Percentiles rank a stretch among this genome's conserved stretches.
phyloP scores from a whole-genome alignment of 768 basidiomycete genomes.

The Gymnopilus dilepis region DNA sequence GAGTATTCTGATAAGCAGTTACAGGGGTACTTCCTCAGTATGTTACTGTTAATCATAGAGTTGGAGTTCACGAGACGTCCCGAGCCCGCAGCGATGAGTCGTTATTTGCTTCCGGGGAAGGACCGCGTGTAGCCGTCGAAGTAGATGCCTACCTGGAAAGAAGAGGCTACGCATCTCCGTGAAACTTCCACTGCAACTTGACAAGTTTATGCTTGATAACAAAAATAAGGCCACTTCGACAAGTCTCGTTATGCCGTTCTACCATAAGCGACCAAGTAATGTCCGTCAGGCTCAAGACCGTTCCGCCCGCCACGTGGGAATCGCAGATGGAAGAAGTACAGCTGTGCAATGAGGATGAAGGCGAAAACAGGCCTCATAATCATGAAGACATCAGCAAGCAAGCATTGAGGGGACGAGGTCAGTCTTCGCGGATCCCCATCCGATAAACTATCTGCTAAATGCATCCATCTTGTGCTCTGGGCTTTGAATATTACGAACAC shows the following conservation, averaged over 20 bases:
- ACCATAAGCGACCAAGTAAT: neutral
- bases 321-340: neutral
- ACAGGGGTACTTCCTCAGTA: no score
- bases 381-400: neutral
- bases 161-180: neutral
- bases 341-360: neutral
- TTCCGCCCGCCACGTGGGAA: neutral
- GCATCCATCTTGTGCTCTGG: neutral
- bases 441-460: conserved; percentile 1
- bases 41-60: no score
- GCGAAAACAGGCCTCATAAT: neutral
- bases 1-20: neutral
- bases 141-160: neutral
- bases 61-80: no score
- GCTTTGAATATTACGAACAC: neutral
- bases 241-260: neutral
- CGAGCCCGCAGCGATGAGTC: no score
- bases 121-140: neutral
- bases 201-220: neutral
- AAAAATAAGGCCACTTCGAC: neutral
- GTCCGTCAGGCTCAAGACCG: neutral
- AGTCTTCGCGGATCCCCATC: neutral
- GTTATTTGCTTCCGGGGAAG: neutral
- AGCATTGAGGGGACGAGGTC: neutral
- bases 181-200: neutral